Base-by-base conservation (phyloP, 345 rosid species). In the Gossypium bickii region DNA sequence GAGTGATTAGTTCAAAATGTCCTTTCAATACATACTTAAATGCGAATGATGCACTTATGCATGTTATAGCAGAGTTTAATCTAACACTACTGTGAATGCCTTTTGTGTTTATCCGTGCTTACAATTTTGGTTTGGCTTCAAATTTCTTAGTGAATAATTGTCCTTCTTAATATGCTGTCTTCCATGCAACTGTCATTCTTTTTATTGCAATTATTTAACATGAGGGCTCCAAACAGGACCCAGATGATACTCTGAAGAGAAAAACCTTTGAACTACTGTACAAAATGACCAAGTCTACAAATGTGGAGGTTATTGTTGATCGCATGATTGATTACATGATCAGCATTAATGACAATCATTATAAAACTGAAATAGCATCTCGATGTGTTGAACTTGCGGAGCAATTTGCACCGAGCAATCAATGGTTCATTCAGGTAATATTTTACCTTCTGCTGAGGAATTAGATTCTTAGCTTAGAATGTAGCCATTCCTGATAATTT, bases 311-410 rank as follows among this genome's bases (percentile, higher is more conserved):
- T 78, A 93, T 95, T 82, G 98, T 93, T 73, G 97, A 90, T 79
- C 90, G 99, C 71, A 93, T 95, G 99, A 93, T 95, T 81, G 97
- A 89, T 81, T 95, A 95, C 83, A 91, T 95, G 99, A 93, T 90
- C 71, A 93, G 91, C 78, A 89, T 95, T 68, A 95, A 83, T 53
- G 99, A 95, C 70, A 88, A 84, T 86, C 99, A 95, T 84, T 95
- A 90, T 89, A 95, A 93, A 88, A 88, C 98, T 53, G 99, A 93
- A 81, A 95, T 91, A 80, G 99, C 97, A 74, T 93, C 99, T 74
- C 91, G 94, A 41, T 93, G 98, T 70, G 93, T 93, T 75, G 97
- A 93, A 71, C 92, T 95, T 70, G 99, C 98, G 0, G 99, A 93
- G 80, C 99, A 95, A 80, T 95, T 89, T 86, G 99, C 99, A 51